Base-by-base conservation (phyloP, 441 rosid species). In the Biscutella auriculata region DNA sequence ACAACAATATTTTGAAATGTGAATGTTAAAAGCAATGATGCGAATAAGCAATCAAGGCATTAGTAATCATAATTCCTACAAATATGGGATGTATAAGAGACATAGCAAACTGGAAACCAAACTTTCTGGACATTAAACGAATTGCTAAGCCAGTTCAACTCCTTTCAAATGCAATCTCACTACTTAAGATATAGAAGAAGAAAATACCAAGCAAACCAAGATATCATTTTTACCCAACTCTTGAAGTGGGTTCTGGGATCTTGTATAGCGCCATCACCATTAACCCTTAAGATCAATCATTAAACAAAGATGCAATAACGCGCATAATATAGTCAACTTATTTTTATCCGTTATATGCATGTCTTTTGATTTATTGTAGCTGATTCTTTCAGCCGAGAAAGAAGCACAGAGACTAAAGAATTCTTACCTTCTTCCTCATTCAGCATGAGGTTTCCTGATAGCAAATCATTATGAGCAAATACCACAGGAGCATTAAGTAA, bases 391-490 rank as follows among this genome's bases (percentile, higher is more conserved):
- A 47, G 35, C 8, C 3, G 7, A 16, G 30, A 55, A 50, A 27
- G 4, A 43, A 40, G 13, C 6, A 5, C 28, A 43, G 13, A 19
- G 62, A 44, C 29, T 11, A 34, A 25, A 23, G 60, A 35, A 43
- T 34, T 15, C 53, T 45, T 53, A 89, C 99, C 97, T 82, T 85
- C 81, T 39, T 81, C 91, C 9, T 83, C 97, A 49, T 87, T 87
- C 17, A 79, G 67, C 99, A 93, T 93, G 56, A 93, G 54, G 67
- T 93, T 93, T 67, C 99, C 99, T 8, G 93, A 85, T 33, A 93
- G 95, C 72, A 93, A 77, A 79, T 93, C 99, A 56, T 89, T 93
- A 60, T 93, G 99, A 51, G 88, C 72, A 79, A 85, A 93, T 63
- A 93, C 97, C 61, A 89, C 89, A 0, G 96, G 89, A 59, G 96